Evolutionary conservation across 148 eudicot species (phyloP), one percentile per base, ranked within the genome.

Genomic region (Nepenthes gracilis): DNA sequence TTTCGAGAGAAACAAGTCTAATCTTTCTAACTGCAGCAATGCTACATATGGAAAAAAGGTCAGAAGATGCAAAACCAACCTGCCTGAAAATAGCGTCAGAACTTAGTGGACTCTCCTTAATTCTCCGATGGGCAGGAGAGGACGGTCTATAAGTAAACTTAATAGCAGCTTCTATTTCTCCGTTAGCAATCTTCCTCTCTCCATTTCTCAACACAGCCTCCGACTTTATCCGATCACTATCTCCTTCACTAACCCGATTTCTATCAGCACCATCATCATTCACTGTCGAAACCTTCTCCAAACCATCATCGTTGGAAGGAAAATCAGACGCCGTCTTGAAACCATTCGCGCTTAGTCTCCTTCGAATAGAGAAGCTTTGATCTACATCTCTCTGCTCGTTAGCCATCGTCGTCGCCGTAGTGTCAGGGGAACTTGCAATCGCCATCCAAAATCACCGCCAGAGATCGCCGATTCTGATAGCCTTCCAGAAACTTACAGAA

Each of bases 61-160:
- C 36, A 2, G 33, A 53, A 35, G 34, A 45, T 12, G 32, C 32
- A 10, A 33, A 51, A 5, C 33, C 62, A 50, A 91, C 97, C 90
- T 91, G 96, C 58, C 80, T 85, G 58, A 91, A 91, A 66, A 91
- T 91, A 32, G 92, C 90, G 70, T 83, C 96, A 47, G 97, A 91
- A 61, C 97, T 91, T 32, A 91, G 93, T 38, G 97, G 97, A 72
- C 87, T 81, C 73, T 91, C 97, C 75, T 78, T 91, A 61, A 73
- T 69, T 57, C 72, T 83, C 59, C 85, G 71, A 64, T 91, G 97
- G 70, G 97, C 92, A 6, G 97, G 97, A 38, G 80, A 71, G 11
- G 93, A 79, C 56, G 93, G 77, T 40, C 97, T 72, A 64, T 79
- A 85, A 56, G 73, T 64, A 13, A 71, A 83, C 58, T 67, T 81